Evolutionary conservation across 208 protist genomes (phyloP), one percentile per base, ranked within the genome.

Genomic region (Leishmania turanica): DNA sequence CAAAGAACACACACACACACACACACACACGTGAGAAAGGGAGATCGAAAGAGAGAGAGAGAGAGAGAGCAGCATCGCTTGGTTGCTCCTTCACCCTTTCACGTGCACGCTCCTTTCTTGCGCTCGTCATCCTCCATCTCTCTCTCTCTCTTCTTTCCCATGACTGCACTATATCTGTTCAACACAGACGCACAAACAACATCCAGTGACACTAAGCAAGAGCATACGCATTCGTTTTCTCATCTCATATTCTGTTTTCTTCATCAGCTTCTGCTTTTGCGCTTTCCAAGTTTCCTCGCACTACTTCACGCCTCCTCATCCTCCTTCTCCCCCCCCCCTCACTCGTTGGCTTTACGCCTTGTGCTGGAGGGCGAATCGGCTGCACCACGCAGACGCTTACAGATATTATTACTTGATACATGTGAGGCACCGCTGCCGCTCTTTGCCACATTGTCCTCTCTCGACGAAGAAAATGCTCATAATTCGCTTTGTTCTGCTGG

Each of bases 401-500:
- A 40, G 11, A 11, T 19, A 56, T 42, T 5, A 47, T 24, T 76
- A 31, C 6, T 76, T 8, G 19, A 31, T 62, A 47, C 47, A 47
- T 19, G 3, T 19, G 42, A 27, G n/a, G 15, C 13, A n/a, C 40
- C 21, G 19, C 34, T 76, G 15, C 40, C 51, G 4, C 24, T n/a
- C 51, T 45, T 45, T 47, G n/a, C 72, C n/a, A 47, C 34, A 2
- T 54, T 54, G 15, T 21, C 56, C 5, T 64, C 51, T 34, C 42
- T 75, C 49, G 40, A 34, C 54, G 77, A 51, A 34, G 54, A 79
- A 58, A 54, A 87, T 83, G 75, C 37, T 90, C 37, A 79, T 83
- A 42, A 51, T 93, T 19, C 82, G 90, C 64, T 89, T 76, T 49
- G 64, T 90, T 51, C 62, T 88, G n/a, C 64, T 88, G 79, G 64